These are phyloP conservation scores for Aspergillaceae sp. DNA, from an alignment of 2,329 filamentous ascomycete species.

Conservation along the genomic window DNA sequence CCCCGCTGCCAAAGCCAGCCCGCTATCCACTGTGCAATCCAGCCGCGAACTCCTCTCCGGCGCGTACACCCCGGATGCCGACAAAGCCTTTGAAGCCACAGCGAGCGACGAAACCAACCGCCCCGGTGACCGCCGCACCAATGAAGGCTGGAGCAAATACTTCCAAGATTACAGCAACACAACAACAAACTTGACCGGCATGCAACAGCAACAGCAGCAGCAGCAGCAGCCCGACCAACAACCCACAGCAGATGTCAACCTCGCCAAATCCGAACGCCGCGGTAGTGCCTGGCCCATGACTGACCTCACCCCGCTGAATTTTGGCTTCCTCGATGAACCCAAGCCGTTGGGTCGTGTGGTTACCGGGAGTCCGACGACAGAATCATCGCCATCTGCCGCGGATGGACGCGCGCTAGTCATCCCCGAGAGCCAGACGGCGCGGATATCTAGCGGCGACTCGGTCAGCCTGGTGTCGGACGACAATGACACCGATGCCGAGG, in stretches of 20 bases:
- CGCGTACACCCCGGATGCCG: slow-evolving; percentile 10
- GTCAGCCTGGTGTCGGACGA: slow-evolving; percentile 31
- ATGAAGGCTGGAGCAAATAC: slow-evolving; percentile 43
- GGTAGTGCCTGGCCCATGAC: slow-evolving; percentile 35
- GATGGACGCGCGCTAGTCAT: slow-evolving; percentile 25
- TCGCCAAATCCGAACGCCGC: slow-evolving; percentile 29
- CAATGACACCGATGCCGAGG: slow-evolving; percentile 18
- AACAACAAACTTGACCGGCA: slow-evolving; percentile 17
- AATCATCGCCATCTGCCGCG: slow-evolving; percentile 20
- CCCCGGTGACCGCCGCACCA: slow-evolving; percentile 34
- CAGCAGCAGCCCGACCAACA: no score
- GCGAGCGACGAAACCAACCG: slow-evolving; percentile 10
- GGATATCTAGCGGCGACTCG: slow-evolving; percentile 37
- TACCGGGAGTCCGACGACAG: slow-evolving; percentile 37
- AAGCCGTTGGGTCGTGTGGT: slow-evolving; percentile 32
- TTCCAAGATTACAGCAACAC: slow-evolving; percentile 31
- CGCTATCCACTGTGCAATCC: slow-evolving; percentile 23
- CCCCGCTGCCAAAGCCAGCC: slow-evolving; percentile 15
- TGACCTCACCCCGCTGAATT: slow-evolving; percentile 26
- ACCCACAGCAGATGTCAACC: slow-evolving; percentile 17
- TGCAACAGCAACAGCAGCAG: slow-evolving; percentile 17
- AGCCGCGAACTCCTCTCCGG: slow-evolving; percentile 16
- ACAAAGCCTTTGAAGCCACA: slow-evolving; percentile 12
- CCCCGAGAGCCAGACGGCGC: slow-evolving; percentile 33
- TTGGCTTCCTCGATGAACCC: slow-evolving; percentile 30